Percentiles rank a stretch among this genome's conserved stretches.
These are phyloP conservation scores for Firmiana major DNA, from an alignment of 345 rosid genomes.

Conservation along the genomic window DNA sequence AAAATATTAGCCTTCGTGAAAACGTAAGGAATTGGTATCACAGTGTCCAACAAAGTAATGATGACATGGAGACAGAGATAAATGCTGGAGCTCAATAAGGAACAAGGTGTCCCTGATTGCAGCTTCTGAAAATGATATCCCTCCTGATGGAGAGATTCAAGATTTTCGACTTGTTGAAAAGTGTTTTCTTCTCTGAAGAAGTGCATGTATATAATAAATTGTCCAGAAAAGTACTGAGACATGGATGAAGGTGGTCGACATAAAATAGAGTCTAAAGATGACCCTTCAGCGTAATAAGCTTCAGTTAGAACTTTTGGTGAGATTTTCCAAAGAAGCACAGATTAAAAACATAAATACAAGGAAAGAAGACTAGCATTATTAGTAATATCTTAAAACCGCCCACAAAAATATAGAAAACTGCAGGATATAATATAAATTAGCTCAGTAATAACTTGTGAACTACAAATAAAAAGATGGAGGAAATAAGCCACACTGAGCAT, in stretches of 20 bases:
- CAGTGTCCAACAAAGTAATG: neutral
- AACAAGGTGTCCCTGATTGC: neutral
- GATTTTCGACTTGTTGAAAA: neutral
- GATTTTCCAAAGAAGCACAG: neutral
- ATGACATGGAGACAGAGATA: neutral
- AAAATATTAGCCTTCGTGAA: neutral
- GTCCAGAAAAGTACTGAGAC: neutral
- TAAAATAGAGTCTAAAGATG: neutral
- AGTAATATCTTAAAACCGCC: neutral
- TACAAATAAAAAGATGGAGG: neutral
- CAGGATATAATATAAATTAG: neutral
- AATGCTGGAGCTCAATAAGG: neutral
- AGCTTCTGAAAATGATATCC: neutral
- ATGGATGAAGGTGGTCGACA: neutral
- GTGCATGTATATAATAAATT: neutral
- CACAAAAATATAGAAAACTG: neutral
- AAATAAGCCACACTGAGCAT: neutral
- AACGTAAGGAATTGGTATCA: neutral
- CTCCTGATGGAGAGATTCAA: neutral
- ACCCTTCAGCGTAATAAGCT: neutral
- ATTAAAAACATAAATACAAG: neutral
- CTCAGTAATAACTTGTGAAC: neutral
- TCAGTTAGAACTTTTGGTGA: neutral
- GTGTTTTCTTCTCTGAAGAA: neutral
- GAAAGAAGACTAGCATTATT: neutral